These are phyloP conservation scores for Rhytidiadelphus loreus DNA, from an alignment of 225 moss, liverwort and hornwort species.

Conservation along the genomic window DNA sequence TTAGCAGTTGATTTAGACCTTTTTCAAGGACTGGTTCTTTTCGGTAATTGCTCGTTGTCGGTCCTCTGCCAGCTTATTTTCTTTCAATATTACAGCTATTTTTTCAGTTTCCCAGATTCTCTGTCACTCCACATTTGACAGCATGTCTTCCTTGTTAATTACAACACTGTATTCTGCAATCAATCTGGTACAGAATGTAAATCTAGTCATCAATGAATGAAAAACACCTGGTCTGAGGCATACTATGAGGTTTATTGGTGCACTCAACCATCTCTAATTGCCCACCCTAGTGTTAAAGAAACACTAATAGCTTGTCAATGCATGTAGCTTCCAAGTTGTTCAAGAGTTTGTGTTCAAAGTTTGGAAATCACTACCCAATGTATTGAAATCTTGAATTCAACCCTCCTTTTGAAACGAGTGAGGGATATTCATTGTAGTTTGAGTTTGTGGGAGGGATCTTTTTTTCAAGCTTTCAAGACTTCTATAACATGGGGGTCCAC, in stretches of 20 bases:
- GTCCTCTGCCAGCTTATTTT: conserved; percentile 36
- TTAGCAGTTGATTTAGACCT: conserved; percentile 16
- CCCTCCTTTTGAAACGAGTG: background rate
- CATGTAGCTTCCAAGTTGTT: background rate
- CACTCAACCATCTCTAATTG: background rate
- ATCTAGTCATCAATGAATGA: background rate
- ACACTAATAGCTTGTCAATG: background rate
- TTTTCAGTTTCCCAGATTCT: conserved; percentile 64
- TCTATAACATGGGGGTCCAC: background rate
- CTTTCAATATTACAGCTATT: conserved; percentile 18
- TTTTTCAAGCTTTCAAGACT: background rate
- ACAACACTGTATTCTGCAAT: background rate
- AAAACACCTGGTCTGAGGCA: background rate
- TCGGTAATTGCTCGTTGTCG: conserved; percentile 16
- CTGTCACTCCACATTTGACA: conserved; percentile 43
- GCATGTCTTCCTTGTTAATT: conserved; percentile 13
- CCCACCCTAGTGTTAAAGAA: too few relatives aligned
- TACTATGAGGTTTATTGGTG: background rate
- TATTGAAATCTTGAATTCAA: background rate
- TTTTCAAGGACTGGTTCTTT: conserved; percentile 52
- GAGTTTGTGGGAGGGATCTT: too few relatives aligned
- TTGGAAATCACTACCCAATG: background rate
- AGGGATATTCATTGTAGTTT: background rate
- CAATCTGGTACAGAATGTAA: background rate
- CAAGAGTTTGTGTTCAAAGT: background rate